Base-by-base conservation (phyloP, 345 rosid genomes). In the Pseudoturritis turrita region DNA sequence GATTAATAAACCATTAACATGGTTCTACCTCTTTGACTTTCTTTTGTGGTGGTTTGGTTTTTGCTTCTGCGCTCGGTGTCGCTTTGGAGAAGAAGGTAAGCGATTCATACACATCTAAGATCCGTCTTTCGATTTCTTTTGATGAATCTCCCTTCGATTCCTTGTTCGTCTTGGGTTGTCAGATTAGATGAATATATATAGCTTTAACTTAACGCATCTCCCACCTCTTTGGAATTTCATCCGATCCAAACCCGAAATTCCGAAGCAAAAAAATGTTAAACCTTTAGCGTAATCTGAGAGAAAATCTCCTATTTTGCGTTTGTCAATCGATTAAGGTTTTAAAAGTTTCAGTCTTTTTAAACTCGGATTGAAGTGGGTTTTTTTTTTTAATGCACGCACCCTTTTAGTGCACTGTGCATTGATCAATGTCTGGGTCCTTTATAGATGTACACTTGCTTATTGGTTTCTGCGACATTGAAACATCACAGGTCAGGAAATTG, bases 71-170 rank as follows among this genome's bases (percentile, higher is more conserved):
- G 67, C 37, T 46, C 39, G 40, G 39, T 45, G 2, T 21, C 12
- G 61, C 7, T 36, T 62, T 41, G 68, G 4, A 31, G 7, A 50
- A 71, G 69, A 4, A n/a, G n/a, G 75, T 71, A 61, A 50, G 61
- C 53, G 61, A 50, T 61, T 61, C 62, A 51, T 7, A 46, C 68
- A 61, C 61, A 50, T 50, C 61, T 71, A 10, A 40, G 69, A 71
- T 60, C 52, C 46, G 5, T 68, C 44, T 40, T 60, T 40, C 41
- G 19, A 9, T 39, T 23, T 40, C 4, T 6, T 51, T 19, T 3
- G 8, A 29, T 21, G 19, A 62, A 15, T 63, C 40, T 54, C 7
- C 2, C 7, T 70, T 22, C 26, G 11, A 12, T 46, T 46, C 23
- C 10, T 44, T 63, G 17, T 44, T 63, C 22, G 1, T 44, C 0